Percentiles rank a stretch among this genome's conserved stretches.
Conservation (phyloP, 352 stramenopile species). For the Pythium folliculosum region DNA sequence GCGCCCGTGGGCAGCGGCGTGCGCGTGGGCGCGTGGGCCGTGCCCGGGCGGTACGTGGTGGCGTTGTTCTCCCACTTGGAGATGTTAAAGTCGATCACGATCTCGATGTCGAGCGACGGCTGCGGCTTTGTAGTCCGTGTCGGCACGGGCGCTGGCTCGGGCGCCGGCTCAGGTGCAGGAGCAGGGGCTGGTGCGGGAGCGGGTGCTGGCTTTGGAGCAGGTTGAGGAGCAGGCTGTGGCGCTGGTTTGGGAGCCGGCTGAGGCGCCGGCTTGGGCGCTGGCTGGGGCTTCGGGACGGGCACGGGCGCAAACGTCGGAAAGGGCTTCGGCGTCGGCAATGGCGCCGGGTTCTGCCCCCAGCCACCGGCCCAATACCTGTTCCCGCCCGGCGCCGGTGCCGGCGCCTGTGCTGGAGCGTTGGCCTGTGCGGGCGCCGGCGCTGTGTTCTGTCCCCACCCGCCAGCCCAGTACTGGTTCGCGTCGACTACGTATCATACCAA, state of each 20-base stretch:
- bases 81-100: conserved; percentile 4
- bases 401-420: neutral
- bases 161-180: neutral
- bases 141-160: neutral
- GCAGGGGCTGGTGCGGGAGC: neutral
- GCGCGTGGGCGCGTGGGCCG: conserved; percentile 7
- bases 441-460: neutral
- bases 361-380: conserved; percentile 4
- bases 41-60: conserved; percentile 14
- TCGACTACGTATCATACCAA: neutral
- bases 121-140: neutral
- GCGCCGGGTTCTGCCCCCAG: conserved; percentile 8
- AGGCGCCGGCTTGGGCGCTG: conserved; percentile 1
- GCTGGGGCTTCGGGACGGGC: neutral
- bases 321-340: neutral
- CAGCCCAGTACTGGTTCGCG: conserved; percentile 16
- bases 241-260: neutral
- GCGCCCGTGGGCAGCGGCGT: neutral
- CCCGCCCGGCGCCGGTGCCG: neutral
- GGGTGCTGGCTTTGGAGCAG: neutral
- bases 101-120: neutral
- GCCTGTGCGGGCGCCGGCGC: neutral
- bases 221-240: neutral
- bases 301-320: conserved; percentile 2
- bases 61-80: conserved; percentile 5